Conservation (phyloP, 2,329 filamentous ascomycete genomes). For the Trichoderma polysporum region DNA sequence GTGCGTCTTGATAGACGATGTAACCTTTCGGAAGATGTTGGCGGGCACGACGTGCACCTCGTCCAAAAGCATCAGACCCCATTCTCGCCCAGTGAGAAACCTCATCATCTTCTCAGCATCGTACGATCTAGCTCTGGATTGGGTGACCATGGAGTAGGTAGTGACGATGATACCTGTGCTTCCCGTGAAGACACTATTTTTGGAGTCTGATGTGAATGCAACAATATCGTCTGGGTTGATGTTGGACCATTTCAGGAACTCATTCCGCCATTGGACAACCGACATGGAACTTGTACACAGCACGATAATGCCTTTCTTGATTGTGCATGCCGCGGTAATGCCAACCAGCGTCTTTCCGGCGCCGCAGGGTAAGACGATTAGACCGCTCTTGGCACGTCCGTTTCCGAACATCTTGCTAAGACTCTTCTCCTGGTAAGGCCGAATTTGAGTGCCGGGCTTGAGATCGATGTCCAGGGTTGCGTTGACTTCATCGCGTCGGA, state of each 20-base stretch:
- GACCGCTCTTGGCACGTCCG: slow-evolving; percentile 91
- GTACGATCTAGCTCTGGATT: slow-evolving; percentile 80
- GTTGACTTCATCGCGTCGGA: slow-evolving; percentile 85
- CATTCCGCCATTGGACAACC: slow-evolving; percentile 92
- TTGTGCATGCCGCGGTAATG: slow-evolving; percentile 96
- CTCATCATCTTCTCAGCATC: slow-evolving; percentile 98
- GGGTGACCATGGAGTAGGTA: slow-evolving; percentile 98
- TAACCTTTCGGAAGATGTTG: slow-evolving; percentile 93
- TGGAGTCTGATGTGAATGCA: slow-evolving; percentile 91
- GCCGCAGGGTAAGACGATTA: slow-evolving; percentile 94
- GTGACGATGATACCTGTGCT: slow-evolving; percentile 96
- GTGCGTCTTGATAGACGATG: slow-evolving; percentile 88
- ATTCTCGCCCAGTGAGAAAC: slow-evolving; percentile 84
- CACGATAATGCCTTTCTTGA: slow-evolving; percentile 94
- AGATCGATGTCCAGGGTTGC: slow-evolving; percentile 92
- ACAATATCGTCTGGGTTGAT: slow-evolving; percentile 89
- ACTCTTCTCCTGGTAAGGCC: slow-evolving; percentile 95
- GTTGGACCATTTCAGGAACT: slow-evolving; percentile 98
- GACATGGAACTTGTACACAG: slow-evolving; percentile 98
- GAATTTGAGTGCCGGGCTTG: slow-evolving; percentile 83
- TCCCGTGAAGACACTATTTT: slow-evolving; percentile 72
- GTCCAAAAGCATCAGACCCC: slow-evolving; percentile 95
- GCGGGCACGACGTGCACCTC: slow-evolving; percentile 98
- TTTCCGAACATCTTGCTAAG: slow-evolving; percentile 99
- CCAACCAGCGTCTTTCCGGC: slow-evolving; percentile 96